A percentile compares a stretch with the other conserved stretches of the same genome.
phyloP scores from a whole-genome alignment of 345 rosid species.

The thale cress (Arabidopsis thaliana) region DNA sequence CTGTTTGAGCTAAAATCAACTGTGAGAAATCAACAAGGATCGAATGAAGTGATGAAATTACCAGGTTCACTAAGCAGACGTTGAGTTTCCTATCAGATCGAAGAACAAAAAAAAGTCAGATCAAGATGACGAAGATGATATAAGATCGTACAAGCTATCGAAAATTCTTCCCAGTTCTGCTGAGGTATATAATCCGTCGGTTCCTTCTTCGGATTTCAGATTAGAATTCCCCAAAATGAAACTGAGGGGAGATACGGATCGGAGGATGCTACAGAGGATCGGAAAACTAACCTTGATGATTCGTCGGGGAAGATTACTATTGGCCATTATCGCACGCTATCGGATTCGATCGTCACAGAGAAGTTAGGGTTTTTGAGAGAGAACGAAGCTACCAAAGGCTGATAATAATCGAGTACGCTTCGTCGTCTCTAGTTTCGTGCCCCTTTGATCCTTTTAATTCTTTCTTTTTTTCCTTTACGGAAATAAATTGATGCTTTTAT shows the following conservation, averaged over 20 bases:
- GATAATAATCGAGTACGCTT: constrained; percentile 34
- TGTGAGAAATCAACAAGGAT: not conserved
- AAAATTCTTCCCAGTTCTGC: not conserved
- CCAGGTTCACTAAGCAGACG: constrained; percentile 99
- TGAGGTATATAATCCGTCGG: not conserved
- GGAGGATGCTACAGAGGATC: constrained; percentile 28
- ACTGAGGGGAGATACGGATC: constrained; percentile 15
- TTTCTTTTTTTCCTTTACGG: not conserved
- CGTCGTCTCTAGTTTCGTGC: constrained; percentile 36
- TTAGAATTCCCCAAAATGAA: constrained; percentile 19
- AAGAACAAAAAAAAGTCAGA: constrained; percentile 22
- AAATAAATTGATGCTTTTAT: not conserved
- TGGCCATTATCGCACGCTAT: constrained; percentile 62
- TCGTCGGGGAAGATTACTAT: constrained; percentile 96
- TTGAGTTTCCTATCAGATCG: constrained; percentile 85
- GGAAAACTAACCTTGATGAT: constrained; percentile 83
- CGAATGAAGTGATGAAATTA: constrained; percentile 34
- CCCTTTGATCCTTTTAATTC: constrained; percentile 27
- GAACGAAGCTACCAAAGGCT: not conserved
- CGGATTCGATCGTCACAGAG: constrained; percentile 32
- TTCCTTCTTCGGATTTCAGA: constrained; percentile 10
- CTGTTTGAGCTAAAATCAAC: constrained; percentile 26
- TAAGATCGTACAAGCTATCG: not conserved
- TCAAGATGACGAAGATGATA: constrained; percentile 15
- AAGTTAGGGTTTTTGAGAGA: constrained; percentile 41